Base-by-base conservation (phyloP, 768 basidiomycete genomes). In the Calocera cornea region DNA sequence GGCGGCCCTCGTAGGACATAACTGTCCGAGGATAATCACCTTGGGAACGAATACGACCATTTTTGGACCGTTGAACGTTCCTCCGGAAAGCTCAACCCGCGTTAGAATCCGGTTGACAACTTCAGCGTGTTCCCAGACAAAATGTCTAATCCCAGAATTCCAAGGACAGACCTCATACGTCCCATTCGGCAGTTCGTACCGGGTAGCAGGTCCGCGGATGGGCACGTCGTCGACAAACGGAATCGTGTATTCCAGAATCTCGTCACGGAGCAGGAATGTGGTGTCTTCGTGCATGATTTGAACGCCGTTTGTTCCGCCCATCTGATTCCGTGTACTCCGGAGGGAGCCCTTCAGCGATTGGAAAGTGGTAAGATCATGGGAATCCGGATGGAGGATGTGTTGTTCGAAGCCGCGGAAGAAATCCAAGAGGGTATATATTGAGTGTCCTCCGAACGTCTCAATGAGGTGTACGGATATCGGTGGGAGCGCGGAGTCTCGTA, bases 281-380 rank as follows among this genome's bases (percentile, higher is more conserved):
- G 80, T 73, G 64, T 81, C 75, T 12, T 75, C 78, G n/a, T 82
- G 79, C 50, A 80, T 78, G 1, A 81, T 78, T 0, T 76, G 77
- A 0, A 78, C 74, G 0, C 75, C 77, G 24, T 82, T 81, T 0
- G 80, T 81, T 47, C 73, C 79, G 0, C 80, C 82, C 78, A 79
- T 80, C 0, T 79, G 79, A 0, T 82, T 68, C 0, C 73, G 71
- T 0, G 73, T 73, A 0, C 80, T 72, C 0, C 74, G 69, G 0
- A 79, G 65, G 0, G 74, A 69, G 0, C 79, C 78, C 3, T 78
- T 72, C 0, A 77, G 79, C 0, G 75, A 78, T 65, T 78, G 74
- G 69, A 82, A 83, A 0, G 78, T 80, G 0, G 80, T 82, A 10
- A 79, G 70, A 36, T 82, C 78, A 3, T 74, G 60, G 0, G 76